phyloP scores from a whole-genome alignment of 2,329 filamentous ascomycete species.

The Xylaria sp. region DNA sequence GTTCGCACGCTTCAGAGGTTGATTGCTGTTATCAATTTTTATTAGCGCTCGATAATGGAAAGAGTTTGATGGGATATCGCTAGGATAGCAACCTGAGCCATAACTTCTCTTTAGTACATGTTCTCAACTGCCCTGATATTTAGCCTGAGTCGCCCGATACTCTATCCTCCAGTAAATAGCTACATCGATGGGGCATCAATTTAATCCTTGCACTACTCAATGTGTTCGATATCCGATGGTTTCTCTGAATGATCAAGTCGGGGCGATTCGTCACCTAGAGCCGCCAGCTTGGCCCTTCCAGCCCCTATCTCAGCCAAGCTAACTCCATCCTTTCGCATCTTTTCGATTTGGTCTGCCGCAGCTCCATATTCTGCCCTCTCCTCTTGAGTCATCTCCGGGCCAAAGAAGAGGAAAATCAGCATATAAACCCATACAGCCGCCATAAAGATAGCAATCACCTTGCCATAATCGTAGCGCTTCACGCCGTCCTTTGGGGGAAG shows the following conservation, averaged over 20 bases:
- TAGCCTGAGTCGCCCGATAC: not conserved
- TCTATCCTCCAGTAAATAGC: not conserved
- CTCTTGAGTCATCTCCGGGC: constrained; percentile 40
- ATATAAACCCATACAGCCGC: constrained; percentile 32
- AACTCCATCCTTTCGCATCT: constrained; percentile 36
- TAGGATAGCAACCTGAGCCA: not conserved
- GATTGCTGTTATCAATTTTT: not conserved
- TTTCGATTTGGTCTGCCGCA: constrained; percentile 31
- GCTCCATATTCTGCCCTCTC: constrained; percentile 34
- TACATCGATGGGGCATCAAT: not conserved
- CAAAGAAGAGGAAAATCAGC: constrained; percentile 31
- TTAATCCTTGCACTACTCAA: constrained; percentile 8
- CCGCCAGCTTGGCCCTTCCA: constrained; percentile 23
- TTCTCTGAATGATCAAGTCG: constrained; percentile 18
- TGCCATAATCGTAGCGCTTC: constrained; percentile 36
- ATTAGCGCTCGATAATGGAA: not conserved
- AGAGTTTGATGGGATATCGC: not conserved
- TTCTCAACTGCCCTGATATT: not conserved
- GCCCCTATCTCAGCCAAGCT: constrained; percentile 35
- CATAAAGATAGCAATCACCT: constrained; percentile 36
- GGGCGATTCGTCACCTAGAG: constrained; percentile 13
- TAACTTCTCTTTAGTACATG: not conserved
- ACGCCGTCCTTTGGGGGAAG: constrained; percentile 33
- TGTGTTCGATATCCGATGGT: constrained; percentile 28
- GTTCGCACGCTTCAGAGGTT: not conserved